phyloP scores from a whole-genome alignment of 345 rosid species.

The Stellera chamaejasme region DNA sequence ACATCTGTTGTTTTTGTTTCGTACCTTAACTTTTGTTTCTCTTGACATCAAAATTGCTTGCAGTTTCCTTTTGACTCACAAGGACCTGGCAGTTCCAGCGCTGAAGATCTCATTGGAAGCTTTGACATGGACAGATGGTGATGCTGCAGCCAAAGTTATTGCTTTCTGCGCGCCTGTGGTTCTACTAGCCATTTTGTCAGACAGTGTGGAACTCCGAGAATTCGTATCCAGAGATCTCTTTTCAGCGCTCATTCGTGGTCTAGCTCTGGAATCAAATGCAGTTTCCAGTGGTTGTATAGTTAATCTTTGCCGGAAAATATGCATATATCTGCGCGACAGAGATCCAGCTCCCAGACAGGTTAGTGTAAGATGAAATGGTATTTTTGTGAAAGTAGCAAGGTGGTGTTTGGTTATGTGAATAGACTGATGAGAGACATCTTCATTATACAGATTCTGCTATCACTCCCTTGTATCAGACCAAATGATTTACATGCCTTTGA shows the following conservation, averaged over 20 bases:
- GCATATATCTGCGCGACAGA: conserved; percentile 63
- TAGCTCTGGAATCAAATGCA: conserved; percentile 86
- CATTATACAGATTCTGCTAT: conserved; percentile 55
- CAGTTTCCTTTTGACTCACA: conserved; percentile 80
- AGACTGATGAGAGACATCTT: not conserved
- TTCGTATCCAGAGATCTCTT: conserved; percentile 76
- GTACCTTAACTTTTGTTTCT: not conserved
- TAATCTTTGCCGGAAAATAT: conserved; percentile 81
- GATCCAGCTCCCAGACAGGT: conserved; percentile 91
- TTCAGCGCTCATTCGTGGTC: conserved; percentile 53
- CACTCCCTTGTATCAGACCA: conserved; percentile 63
- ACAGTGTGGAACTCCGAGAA: conserved; percentile 50
- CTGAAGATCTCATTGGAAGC: conserved; percentile 65
- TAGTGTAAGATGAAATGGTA: conserved; percentile 12
- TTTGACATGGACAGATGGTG: conserved; percentile 88
- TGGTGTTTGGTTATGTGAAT: not conserved
- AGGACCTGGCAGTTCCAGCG: conserved; percentile 54
- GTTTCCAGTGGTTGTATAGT: conserved; percentile 61
- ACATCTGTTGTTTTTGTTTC: not conserved
- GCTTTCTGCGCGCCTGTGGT: conserved; percentile 62
- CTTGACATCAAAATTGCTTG: conserved; percentile 11
- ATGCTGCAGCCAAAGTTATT: conserved; percentile 66
- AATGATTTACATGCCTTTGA: conserved; percentile 76
- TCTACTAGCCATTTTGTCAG: conserved; percentile 56
- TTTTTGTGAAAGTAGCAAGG: not conserved